Base-by-base conservation (phyloP, 2,329 filamentous ascomycete genomes). In the Atkinsonella texensis region DNA sequence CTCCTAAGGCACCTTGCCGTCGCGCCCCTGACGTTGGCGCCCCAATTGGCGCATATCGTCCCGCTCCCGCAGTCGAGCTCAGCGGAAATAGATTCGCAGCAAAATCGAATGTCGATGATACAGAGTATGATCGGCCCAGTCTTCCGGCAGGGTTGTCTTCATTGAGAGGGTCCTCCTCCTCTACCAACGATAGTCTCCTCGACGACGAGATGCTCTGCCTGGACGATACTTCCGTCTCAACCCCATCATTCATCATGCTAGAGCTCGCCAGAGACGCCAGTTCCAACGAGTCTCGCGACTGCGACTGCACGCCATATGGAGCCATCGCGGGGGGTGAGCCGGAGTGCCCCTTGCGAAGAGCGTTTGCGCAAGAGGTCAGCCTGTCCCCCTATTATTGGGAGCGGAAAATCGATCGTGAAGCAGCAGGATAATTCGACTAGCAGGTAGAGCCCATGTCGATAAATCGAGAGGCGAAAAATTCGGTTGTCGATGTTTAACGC, bases 71-170 rank as follows among this genome's bases (percentile, higher is more conserved):
- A 1, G 88, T 91, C 46, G 90, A 89, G 49, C 89, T 93, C 47
- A 98, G 74, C 0, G 93, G 93, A 62, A 96, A 97, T 44, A 98
- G 76, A 60, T 89, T 94, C 52, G 85, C 82, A n/a, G 87, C 84
- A 66, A 96, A 96, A 70, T 97, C 91, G 68, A 98, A 98, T 50
- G 87, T 89, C 6, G 91, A 97, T 11, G 87, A 89, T 46, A 95
- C 81, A 11, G 90, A 96, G 69, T 91, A 95, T 17, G 88, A 86
- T 56, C 91, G 85, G 32, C 69, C 63, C 46, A 69, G 62, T 68
- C 66, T 52, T 20, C 57, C 57, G 32, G 72, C 80, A 49, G 71
- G 73, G 64, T 82, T 80, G 54, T 74, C 75, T 42, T 75, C 74
- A 53, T 68, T 62, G 52, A 95, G 74, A 17, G 89, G 87, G 62